Percentiles rank a stretch among this genome's conserved stretches.
phyloP scores from a whole-genome alignment of 495 filamentous ascomycete species.

The Massariosphaeria phaeospora region DNA sequence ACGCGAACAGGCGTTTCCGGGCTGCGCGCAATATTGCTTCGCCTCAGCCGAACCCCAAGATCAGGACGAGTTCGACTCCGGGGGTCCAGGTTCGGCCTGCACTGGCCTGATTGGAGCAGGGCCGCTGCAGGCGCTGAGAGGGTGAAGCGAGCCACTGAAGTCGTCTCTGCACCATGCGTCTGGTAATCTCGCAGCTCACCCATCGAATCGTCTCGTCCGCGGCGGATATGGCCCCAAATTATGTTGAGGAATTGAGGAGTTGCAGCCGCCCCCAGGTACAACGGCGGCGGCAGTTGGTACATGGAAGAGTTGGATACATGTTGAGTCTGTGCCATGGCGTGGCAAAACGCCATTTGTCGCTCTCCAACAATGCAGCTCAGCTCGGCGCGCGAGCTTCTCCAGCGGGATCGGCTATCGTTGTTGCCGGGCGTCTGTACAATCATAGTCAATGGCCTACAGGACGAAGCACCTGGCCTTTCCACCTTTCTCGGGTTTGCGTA shows the following conservation, averaged over 20 bases:
- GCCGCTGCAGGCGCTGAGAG: slow-evolving; percentile 13
- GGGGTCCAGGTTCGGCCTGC: slow-evolving; percentile 12
- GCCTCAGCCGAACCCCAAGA: slow-evolving; percentile 6
- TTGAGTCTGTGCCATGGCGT: too few relatives aligned
- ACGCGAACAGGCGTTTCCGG: slow-evolving; percentile 28
- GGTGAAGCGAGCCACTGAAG: slow-evolving; percentile 19
- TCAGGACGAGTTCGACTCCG: background rate
- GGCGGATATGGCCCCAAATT: slow-evolving; percentile 17
- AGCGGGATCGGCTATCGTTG: too few relatives aligned
- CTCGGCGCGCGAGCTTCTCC: too few relatives aligned
- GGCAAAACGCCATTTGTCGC: too few relatives aligned
- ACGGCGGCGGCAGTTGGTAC: background rate
- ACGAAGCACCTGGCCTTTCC: too few relatives aligned
- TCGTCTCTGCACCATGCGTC: background rate
- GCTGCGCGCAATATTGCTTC: slow-evolving; percentile 15
- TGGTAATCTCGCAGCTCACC: slow-evolving; percentile 2
- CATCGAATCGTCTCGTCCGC: slow-evolving; percentile 8
- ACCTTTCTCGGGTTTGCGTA: too few relatives aligned
- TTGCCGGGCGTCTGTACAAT: too few relatives aligned
- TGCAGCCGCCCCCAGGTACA: background rate
- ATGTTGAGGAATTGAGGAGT: slow-evolving; percentile 22
- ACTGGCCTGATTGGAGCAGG: slow-evolving; percentile 9
- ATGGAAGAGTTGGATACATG: too few relatives aligned
- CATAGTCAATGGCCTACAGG: too few relatives aligned
- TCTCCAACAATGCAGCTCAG: too few relatives aligned